Conservation (phyloP, 805 yeast genomes). For the Nakazawaea wyomingensis region DNA sequence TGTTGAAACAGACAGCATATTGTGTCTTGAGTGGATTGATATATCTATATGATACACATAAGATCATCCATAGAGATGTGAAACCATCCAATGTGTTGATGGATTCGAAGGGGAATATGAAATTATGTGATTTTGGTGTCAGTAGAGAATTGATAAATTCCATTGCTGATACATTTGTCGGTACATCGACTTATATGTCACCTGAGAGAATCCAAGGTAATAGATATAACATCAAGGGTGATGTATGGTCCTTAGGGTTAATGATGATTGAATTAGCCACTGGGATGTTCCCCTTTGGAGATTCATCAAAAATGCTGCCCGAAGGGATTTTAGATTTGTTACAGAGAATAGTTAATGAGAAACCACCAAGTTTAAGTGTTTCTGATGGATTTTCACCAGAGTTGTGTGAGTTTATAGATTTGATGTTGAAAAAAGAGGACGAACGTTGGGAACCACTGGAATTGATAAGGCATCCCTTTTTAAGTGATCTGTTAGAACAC, state of each 20-base stretch:
- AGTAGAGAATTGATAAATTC: slow-evolving; percentile 89
- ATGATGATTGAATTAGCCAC: slow-evolving; percentile 85
- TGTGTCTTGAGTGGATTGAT: slow-evolving; percentile 77
- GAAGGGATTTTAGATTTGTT: slow-evolving; percentile 86
- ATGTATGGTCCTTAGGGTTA: slow-evolving; percentile 94
- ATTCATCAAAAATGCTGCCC: slow-evolving; percentile 40
- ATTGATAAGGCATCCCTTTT: slow-evolving; percentile 38
- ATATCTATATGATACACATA: slow-evolving; percentile 76
- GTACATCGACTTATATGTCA: slow-evolving; percentile 96
- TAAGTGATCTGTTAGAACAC: slow-evolving; percentile 24
- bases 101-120: slow-evolving; percentile 81
- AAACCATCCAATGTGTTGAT: slow-evolving; percentile 92
- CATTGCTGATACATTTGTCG: slow-evolving; percentile 95
- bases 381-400: slow-evolving; percentile 40
- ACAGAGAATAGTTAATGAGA: slow-evolving; percentile 91
- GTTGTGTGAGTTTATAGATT: slow-evolving; percentile 64
- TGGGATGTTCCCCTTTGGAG: slow-evolving; percentile 76
- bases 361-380: slow-evolving; percentile 64
- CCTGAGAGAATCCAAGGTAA: slow-evolving; percentile 98
- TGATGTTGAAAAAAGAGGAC: slow-evolving; percentile 71
- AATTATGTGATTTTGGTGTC: slow-evolving; percentile 96
- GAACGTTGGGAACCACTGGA: slow-evolving; percentile 73
- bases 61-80: slow-evolving; percentile 92
- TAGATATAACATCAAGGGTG: slow-evolving; percentile 89
- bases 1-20: slow-evolving; percentile 67